These are phyloP conservation scores for Suillus weaverae DNA, from an alignment of 768 basidiomycete species.

Conservation along the genomic window DNA sequence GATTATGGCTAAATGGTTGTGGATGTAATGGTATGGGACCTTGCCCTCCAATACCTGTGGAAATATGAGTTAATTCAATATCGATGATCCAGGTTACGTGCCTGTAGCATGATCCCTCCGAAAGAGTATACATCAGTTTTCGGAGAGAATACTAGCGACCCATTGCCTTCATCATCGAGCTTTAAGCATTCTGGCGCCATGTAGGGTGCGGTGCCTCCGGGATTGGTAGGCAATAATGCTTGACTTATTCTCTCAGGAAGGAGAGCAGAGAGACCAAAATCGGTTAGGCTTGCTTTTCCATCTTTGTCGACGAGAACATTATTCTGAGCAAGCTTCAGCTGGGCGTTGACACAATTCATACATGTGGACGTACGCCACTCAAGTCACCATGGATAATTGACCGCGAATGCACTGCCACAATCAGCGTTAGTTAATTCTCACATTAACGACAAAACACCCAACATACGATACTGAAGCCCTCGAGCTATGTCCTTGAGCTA, in stretches of 20 bases:
- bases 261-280: slow-evolving; percentile 8
- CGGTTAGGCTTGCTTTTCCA: slow-evolving; percentile 16
- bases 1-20: accelerated
- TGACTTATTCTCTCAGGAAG: slow-evolving; percentile 12
- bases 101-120: slow-evolving; percentile 30
- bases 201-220: slow-evolving; percentile 21
- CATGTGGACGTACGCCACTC: slow-evolving; percentile 25
- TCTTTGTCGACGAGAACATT: slow-evolving; percentile 7
- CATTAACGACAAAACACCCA: slow-evolving; percentile 5
- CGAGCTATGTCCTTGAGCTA: background rate
- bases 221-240: background rate
- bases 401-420: slow-evolving; percentile 20
- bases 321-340: background rate
- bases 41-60: background rate
- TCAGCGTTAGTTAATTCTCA: background rate
- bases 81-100: background rate
- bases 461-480: background rate
- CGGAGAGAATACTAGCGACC: background rate
- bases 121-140: slow-evolving; percentile 11
- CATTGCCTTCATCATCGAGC: background rate
- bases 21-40: background rate
- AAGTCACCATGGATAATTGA: slow-evolving; percentile 27
- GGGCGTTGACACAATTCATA: background rate
- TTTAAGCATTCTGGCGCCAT: slow-evolving; percentile 3
- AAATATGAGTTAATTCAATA: background rate